These are phyloP conservation scores for Rutstroemia sydowiana DNA, from an alignment of 2,329 filamentous ascomycete species.

Conservation along the genomic window DNA sequence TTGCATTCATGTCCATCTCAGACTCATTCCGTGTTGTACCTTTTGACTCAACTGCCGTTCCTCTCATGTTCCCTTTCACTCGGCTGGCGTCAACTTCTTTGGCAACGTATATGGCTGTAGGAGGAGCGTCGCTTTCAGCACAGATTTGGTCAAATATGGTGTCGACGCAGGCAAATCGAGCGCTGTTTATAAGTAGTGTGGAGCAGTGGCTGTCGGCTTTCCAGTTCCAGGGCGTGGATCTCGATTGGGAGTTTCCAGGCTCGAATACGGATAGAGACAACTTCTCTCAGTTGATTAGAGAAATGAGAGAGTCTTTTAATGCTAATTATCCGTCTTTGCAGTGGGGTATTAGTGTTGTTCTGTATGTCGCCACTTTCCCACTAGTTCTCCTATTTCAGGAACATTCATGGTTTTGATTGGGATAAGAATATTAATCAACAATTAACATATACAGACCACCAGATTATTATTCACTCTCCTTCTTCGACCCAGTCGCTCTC, in stretches of 20 bases:
- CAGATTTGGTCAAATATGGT: too few species aligned
- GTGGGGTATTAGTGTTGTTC: conserved; percentile 34
- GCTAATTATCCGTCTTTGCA: conserved; percentile 22
- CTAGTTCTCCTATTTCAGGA: not conserved
- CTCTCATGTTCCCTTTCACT: conserved; percentile 25
- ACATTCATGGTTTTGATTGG: too few species aligned
- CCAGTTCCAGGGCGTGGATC: conserved; percentile 37
- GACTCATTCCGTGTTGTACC: conserved; percentile 26
- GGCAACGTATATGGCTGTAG: conserved; percentile 33
- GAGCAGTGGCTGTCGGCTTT: conserved; percentile 30
- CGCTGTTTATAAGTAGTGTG: conserved; percentile 33
- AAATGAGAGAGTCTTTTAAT: conserved; percentile 29
- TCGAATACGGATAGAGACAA: conserved; percentile 32
- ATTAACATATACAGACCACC: conserved; percentile 20
- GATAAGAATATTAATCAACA: not conserved
- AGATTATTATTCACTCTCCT: conserved; percentile 27
- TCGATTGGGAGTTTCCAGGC: conserved; percentile 42
- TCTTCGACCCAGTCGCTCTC: conserved; percentile 27
- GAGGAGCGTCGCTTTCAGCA: too few species aligned
- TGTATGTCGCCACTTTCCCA: conserved; percentile 22
- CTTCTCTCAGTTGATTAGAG: conserved; percentile 26
- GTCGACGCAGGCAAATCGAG: conserved; percentile 25
- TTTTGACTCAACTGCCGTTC: conserved; percentile 16
- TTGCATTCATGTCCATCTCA: conserved; percentile 37
- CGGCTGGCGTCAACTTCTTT: conserved; percentile 30